Evolutionary conservation across 2,329 filamentous ascomycete species (phyloP).

Genomic region (Claviceps maximensis): DNA sequence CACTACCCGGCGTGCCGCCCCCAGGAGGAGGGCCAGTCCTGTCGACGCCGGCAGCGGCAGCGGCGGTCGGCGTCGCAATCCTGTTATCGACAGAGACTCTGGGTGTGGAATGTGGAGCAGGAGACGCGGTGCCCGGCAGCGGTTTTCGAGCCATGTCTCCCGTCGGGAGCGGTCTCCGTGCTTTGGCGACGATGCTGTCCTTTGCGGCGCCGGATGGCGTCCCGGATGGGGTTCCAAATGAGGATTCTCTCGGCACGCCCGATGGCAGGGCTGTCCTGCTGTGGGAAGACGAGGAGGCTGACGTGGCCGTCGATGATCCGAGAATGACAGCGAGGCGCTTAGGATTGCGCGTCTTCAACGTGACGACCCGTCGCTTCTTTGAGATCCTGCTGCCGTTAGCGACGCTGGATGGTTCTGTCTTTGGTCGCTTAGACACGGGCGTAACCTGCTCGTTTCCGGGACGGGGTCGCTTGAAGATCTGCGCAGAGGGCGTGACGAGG

Average conservation of each 20-base stretch:
- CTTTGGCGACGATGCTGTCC: constrained; percentile 21
- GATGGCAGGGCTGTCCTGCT: constrained; percentile 22
- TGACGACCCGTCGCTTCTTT: constrained; percentile 24
- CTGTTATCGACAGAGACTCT: constrained; percentile 15
- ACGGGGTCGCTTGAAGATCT: constrained; percentile 22
- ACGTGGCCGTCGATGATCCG: constrained; percentile 12
- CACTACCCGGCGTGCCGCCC: constrained; percentile 12
- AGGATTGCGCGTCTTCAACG: constrained; percentile 21
- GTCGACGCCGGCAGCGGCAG: constrained; percentile 13
- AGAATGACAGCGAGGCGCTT: constrained; percentile 22
- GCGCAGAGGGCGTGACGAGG: constrained; percentile 10
- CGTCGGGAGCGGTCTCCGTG: constrained; percentile 22
- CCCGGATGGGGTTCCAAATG: constrained; percentile 9
- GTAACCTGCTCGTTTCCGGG: constrained; percentile 22
- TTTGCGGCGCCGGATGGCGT: constrained; percentile 11
- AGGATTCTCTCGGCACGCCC: constrained; percentile 14
- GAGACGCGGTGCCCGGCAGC: constrained; percentile 17
- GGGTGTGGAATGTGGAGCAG: constrained; percentile 11
- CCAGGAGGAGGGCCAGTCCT: constrained; percentile 8
- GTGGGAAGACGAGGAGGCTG: constrained; percentile 8
- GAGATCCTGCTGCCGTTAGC: constrained; percentile 9
- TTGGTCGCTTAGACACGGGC: constrained; percentile 26
- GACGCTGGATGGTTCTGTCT: constrained; percentile 13
- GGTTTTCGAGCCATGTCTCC: constrained; percentile 19
- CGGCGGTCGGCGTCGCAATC: constrained; percentile 10